Conservation (phyloP, 2,329 filamentous ascomycete genomes). For the Chaetomiaceae sp. region DNA sequence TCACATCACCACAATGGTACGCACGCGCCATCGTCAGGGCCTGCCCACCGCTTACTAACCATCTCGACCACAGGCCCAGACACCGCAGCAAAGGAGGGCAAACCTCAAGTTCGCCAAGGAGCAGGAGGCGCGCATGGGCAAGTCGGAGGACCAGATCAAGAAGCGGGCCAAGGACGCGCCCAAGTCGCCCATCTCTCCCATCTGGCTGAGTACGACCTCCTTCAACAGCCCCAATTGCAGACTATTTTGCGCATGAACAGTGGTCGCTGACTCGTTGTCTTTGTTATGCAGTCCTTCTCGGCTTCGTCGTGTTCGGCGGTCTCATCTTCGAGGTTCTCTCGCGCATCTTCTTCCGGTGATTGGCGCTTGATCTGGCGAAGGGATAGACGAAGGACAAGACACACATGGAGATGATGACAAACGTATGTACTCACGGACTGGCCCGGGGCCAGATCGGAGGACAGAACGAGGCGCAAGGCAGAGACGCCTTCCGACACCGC, state of each 20-base stretch:
- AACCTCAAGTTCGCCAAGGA: conserved; percentile 75
- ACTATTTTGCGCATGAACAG: conserved; percentile 5
- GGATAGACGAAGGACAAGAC: background rate
- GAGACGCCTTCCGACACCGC: background rate
- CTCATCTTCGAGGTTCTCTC: conserved; percentile 55
- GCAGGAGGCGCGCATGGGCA: conserved; percentile 71
- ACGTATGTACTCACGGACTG: background rate
- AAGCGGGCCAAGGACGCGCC: conserved; percentile 51
- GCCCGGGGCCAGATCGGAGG: background rate
- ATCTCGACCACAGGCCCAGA: conserved; percentile 61
- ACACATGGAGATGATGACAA: background rate
- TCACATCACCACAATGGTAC: conserved; percentile 23
- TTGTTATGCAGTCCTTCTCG: conserved; percentile 45
- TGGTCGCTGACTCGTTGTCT: background rate
- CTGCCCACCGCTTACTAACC: background rate
- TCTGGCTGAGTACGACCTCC: conserved; percentile 54
- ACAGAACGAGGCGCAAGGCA: background rate
- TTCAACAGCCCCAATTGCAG: background rate
- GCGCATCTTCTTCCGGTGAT: conserved; percentile 40
- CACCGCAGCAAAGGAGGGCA: conserved; percentile 73
- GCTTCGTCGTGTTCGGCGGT: conserved; percentile 58
- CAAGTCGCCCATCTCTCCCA: conserved; percentile 60
- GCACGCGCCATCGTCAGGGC: background rate
- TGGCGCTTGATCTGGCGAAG: background rate
- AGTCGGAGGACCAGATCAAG: conserved; percentile 62